Evolutionary conservation across 768 basidiomycete genomes (phyloP), one percentile per base, ranked within the genome.

Genomic region (Lactarius sanguifluus): DNA sequence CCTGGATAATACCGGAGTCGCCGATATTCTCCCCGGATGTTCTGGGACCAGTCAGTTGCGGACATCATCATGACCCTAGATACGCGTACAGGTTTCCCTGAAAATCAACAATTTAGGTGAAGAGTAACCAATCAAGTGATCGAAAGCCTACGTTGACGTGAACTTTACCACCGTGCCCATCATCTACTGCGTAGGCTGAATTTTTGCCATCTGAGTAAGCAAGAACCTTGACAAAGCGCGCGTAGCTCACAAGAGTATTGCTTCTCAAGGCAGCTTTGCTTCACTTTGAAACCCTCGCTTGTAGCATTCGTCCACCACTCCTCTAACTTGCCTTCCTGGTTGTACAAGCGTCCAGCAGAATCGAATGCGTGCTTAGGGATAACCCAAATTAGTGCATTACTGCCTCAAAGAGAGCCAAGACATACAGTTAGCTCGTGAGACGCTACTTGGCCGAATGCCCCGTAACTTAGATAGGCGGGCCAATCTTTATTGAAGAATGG

Each of bases 281-380:
- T 88, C 67, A 83, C 81, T 62, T 92, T 80, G 81, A 96, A 99
- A 0, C 88, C 89, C 68, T 86, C 82, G 71, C 89, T 92, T 3
- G 96, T 98, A 50, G 81, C 78, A 67, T 95, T 91, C 2, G 92
- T 89, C 95, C 95, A 98, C 95, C 95, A 98, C 72, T 94, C 82
- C 65, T 90, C 87, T 15, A 95, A 79, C 76, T 89, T 89, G 60
- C 96, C 97, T 47, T 90, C 78, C 74, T 93, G 90, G 75, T 98
- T 95, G 75, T 96, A 99, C 71, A 95, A 80, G 59, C 92, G 82
- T 9, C 95, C 96, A 61, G 91, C 84, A 59, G 93, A 92, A 76
- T 96, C 95, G 71, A 96, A 95, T 2, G 92, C 92, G 72, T 95
- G 92, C 89, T 95, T 65, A 43, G 50, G 34, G 55, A 28, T 55